These are phyloP conservation scores for Wolfiporia cocos DNA, from an alignment of 1,284 basidiomycete species.

Conservation along the genomic window DNA sequence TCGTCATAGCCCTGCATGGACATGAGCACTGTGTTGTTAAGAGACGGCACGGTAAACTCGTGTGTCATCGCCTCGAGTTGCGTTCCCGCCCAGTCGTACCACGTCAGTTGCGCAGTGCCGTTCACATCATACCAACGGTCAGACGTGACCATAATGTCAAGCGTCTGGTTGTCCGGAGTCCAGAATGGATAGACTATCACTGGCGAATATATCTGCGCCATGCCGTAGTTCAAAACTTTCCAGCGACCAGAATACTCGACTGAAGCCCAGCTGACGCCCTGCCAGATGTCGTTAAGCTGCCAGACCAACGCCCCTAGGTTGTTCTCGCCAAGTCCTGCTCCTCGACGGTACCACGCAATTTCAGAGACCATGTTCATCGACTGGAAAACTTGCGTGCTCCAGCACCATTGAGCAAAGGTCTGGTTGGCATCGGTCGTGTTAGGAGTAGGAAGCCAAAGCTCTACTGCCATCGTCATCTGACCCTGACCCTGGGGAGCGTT, in stretches of 20 bases:
- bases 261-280: conserved; percentile 53
- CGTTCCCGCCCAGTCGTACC: conserved; percentile 53
- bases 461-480: conserved; percentile 47
- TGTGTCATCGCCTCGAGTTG: conserved; percentile 31
- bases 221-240: conserved; percentile 55
- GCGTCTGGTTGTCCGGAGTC: conserved; percentile 39
- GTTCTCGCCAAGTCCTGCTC: conserved; percentile 49
- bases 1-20: conserved; percentile 32
- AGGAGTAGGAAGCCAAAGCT: conserved; percentile 48
- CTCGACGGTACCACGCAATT: conserved; percentile 53
- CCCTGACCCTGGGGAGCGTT: conserved; percentile 49
- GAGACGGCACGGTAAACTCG: conserved; percentile 37
- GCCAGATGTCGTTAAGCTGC: conserved; percentile 69
- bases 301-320: conserved; percentile 58
- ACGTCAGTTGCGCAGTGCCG: conserved; percentile 45
- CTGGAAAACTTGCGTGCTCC: conserved; percentile 54
- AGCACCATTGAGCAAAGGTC: conserved; percentile 58
- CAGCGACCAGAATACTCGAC: conserved; percentile 59
- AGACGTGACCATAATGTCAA: conserved; percentile 45
- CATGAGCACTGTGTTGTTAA: conserved; percentile 46
- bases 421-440: conserved; percentile 44
- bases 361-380: conserved; percentile 54
- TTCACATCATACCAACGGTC: conserved; percentile 45
- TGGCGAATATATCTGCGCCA: conserved; percentile 41
- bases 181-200: conserved; percentile 51